These are phyloP conservation scores for Salix arbutifolia DNA, from an alignment of 345 rosid species.

Conservation along the genomic window DNA sequence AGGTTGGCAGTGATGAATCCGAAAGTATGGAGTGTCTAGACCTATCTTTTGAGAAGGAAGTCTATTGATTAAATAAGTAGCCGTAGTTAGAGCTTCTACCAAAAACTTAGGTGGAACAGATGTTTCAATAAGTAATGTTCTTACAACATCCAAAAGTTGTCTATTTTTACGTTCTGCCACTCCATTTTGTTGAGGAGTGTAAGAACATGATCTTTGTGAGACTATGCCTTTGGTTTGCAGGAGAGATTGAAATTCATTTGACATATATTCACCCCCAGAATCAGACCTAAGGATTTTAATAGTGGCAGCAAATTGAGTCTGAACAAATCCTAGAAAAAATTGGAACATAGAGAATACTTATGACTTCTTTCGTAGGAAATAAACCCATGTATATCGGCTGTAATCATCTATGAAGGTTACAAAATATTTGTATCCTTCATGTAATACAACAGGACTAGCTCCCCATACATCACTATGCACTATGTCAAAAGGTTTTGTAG, in stretches of 20 bases:
- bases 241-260: not conserved
- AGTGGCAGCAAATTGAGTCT: not conserved
- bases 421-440: no score
- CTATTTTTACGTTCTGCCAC: not conserved
- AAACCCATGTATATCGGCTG: no score
- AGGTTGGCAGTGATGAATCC: not conserved
- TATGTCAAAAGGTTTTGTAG: no score
- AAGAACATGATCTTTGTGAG: not conserved
- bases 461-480: no score
- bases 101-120: not conserved
- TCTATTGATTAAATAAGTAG: not conserved
- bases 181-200: constrained; percentile 5
- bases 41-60: not conserved
- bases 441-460: no score
- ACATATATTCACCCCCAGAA: not conserved
- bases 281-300: not conserved
- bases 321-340: not conserved
- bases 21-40: not conserved
- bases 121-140: not conserved
- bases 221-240: not conserved
- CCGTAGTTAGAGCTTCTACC: not conserved
- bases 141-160: not conserved
- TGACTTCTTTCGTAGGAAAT: not conserved
- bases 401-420: not conserved
- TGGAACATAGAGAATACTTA: not conserved